A percentile compares a stretch with the other conserved stretches of the same genome.
These are phyloP conservation scores for Aspergillus aculeatus DNA, from an alignment of 2,329 filamentous ascomycete species.

Conservation along the genomic window DNA sequence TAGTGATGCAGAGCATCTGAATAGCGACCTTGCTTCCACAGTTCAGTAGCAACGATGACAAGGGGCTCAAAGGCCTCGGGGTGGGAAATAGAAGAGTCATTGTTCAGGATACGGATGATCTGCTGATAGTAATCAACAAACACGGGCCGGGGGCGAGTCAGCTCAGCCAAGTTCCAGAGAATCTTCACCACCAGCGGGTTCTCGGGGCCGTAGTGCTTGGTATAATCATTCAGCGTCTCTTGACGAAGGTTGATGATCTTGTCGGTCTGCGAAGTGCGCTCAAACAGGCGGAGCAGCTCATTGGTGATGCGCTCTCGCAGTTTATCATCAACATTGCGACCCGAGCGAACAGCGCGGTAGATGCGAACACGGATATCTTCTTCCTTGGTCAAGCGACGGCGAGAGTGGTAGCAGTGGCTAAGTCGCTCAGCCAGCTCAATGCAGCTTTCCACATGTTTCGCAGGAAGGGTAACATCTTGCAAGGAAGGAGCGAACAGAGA, in stretches of 20 bases:
- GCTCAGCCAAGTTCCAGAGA: constrained; percentile 37
- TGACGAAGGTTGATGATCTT: constrained; percentile 39
- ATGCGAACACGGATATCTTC: constrained; percentile 38
- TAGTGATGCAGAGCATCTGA: constrained; percentile 38
- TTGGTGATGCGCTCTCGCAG: constrained; percentile 27
- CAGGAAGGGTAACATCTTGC: constrained; percentile 46
- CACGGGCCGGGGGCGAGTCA: constrained; percentile 37
- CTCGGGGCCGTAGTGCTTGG: constrained; percentile 33
- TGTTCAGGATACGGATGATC: constrained; percentile 41
- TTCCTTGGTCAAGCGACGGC: constrained; percentile 36
- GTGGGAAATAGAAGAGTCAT: constrained; percentile 33
- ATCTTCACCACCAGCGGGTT: constrained; percentile 38
- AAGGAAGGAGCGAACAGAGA: constrained; percentile 47
- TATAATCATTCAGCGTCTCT: constrained; percentile 41
- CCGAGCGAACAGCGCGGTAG: constrained; percentile 34
- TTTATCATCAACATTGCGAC: constrained; percentile 33
- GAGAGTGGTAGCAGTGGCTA: constrained; percentile 46
- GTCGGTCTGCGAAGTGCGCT: constrained; percentile 33
- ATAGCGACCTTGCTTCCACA: constrained; percentile 40
- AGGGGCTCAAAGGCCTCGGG: constrained; percentile 41
- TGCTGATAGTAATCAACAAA: constrained; percentile 42
- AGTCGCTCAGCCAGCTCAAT: constrained; percentile 50
- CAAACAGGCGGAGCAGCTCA: constrained; percentile 32
- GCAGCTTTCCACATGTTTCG: constrained; percentile 45
- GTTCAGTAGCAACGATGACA: constrained; percentile 38